Base-by-base conservation (phyloP, 108 stramenopile genomes). In the Chaetoceros muelleri region DNA sequence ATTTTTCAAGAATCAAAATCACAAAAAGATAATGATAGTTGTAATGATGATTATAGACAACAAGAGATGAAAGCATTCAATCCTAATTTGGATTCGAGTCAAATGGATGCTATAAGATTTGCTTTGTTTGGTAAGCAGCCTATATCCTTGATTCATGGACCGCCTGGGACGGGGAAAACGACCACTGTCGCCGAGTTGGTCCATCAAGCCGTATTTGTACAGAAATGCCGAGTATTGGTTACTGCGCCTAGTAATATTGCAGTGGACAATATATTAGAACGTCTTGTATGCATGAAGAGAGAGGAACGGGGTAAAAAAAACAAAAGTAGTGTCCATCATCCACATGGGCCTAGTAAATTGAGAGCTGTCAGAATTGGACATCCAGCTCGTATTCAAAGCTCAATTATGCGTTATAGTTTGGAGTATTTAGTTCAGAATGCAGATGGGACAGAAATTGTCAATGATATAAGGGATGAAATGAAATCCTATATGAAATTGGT, bases 201-300 rank as follows among this genome's bases (percentile, higher is more conserved):
- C 59, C 74, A 72, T 17, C 93, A 92, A 56, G 88, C 85, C 23
- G 92, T 93, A 1, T 67, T 73, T 28, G 44, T 56, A 3, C 72
- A 75, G 46, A 58, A 70, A 8, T 71, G 78, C 70, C 78, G 78
- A 61, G 89, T 98, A 1, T 75, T 99, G 40, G 96, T 97, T 3
- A 84, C 93, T 21, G 97, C 96, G 46, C 96, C 97, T n/a, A 95
- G 93, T 55, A 98, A 99, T 79, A 94, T 98, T 24, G 96, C 96
- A 3, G 98, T 99, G 2, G 99, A 99, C 64, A 98, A 97, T 66
- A 66, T 99, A 5, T 62, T 97, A 44, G 88, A 95, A 62, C 78
- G 93, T 2, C 70, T 98, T 16, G 90, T 81, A 45, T 25, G 24
- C 26, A n/a, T 69, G 24, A 65, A 56, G 29, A 50, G 29, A 44